phyloP scores from a whole-genome alignment of 495 filamentous ascomycete species.

The Hypomontagnella monticulosa region DNA sequence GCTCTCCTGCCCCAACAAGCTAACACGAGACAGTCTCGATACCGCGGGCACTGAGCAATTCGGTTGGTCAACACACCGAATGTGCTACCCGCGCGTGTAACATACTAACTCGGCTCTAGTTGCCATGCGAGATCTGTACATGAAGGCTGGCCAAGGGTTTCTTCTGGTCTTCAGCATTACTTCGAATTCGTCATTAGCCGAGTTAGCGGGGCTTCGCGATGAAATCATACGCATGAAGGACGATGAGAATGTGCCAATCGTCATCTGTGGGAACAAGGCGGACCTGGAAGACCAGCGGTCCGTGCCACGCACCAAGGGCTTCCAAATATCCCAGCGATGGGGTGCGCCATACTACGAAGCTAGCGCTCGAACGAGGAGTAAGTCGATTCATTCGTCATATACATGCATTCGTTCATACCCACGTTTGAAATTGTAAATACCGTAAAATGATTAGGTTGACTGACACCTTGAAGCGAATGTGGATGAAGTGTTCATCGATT shows the following conservation, averaged over 20 bases:
- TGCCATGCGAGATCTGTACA: slow-evolving; percentile 86
- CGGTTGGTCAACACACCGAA: slow-evolving; percentile 67
- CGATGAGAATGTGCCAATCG: slow-evolving; percentile 88
- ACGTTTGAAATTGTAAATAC: slow-evolving; percentile 3
- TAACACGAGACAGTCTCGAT: slow-evolving; percentile 73
- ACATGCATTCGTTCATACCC: slow-evolving; percentile 17
- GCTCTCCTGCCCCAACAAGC: slow-evolving; percentile 11
- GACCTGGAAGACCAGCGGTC: slow-evolving; percentile 92
- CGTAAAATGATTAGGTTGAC: slow-evolving; percentile 5
- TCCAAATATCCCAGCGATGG: slow-evolving; percentile 89
- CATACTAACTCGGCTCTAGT: slow-evolving; percentile 48
- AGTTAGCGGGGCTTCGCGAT: slow-evolving; percentile 88
- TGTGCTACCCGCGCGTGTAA: slow-evolving; percentile 11
- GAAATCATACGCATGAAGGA: slow-evolving; percentile 98
- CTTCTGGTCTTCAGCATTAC: slow-evolving; percentile 98
- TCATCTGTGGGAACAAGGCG: slow-evolving; percentile 97
- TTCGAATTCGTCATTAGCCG: slow-evolving; percentile 82
- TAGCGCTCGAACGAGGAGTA: slow-evolving; percentile 76
- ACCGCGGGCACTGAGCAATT: slow-evolving; percentile 99
- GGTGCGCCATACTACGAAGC: slow-evolving; percentile 96
- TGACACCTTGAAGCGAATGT: slow-evolving; percentile 73
- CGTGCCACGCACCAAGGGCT: slow-evolving; percentile 83
- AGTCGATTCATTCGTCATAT: slow-evolving; percentile 33
- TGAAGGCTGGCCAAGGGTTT: slow-evolving; percentile 97
- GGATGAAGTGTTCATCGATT: slow-evolving; percentile 92